These are phyloP conservation scores for Peziza echinospora DNA, from an alignment of 495 filamentous ascomycete species.

Conservation along the genomic window DNA sequence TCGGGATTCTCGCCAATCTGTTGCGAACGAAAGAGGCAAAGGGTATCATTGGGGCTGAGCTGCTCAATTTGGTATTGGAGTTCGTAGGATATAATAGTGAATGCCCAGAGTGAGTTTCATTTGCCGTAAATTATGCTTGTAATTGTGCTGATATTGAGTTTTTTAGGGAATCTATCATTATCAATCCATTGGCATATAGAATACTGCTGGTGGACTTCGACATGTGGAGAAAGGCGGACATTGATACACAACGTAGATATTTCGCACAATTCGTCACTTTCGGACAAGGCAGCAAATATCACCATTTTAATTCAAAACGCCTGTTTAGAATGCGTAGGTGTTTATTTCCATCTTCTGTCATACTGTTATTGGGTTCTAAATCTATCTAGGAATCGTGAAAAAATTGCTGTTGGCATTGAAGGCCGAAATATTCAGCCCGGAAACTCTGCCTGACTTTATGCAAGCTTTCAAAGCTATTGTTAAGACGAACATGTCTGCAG, in stretches of 20 bases:
- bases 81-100: constrained; percentile 73
- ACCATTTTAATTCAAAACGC: constrained; percentile 72
- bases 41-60: constrained; percentile 22
- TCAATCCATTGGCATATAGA: constrained; percentile 84
- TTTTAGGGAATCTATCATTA: constrained; percentile 51
- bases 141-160: too few relatives aligned
- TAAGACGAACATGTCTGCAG: constrained; percentile 53
- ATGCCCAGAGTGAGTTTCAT: constrained; percentile 37
- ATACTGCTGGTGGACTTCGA: constrained; percentile 81
- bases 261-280: constrained; percentile 80
- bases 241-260: constrained; percentile 59
- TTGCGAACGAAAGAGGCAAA: constrained; percentile 21
- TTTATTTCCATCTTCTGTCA: neutral
- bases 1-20: constrained; percentile 50
- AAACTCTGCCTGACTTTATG: constrained; percentile 52
- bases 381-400: constrained; percentile 56
- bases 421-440: constrained; percentile 47
- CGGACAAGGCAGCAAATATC: constrained; percentile 63
- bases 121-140: neutral
- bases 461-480: constrained; percentile 55
- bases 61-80: constrained; percentile 53
- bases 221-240: constrained; percentile 60
- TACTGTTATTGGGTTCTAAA: constrained; percentile 9
- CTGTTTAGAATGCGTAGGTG: constrained; percentile 74
- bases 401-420: constrained; percentile 77